Evolutionary conservation across 2,329 filamentous ascomycete species (phyloP).

Genomic region (Phaeosphaeria sp.): DNA sequence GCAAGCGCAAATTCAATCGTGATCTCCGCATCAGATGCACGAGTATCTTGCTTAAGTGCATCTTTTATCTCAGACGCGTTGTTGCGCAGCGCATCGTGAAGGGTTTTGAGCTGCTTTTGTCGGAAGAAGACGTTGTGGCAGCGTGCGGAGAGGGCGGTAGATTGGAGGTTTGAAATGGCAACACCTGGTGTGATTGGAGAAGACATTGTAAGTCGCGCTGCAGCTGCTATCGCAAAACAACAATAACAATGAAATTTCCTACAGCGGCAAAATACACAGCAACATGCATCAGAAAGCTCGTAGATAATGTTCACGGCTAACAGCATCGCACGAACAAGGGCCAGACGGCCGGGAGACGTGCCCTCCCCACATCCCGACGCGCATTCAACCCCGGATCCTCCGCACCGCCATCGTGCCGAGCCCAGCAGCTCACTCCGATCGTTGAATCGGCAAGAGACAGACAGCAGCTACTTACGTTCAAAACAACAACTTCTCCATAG

Average conservation of each 20-base stretch:
- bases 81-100: slow-evolving; percentile 50
- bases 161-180: slow-evolving; percentile 41
- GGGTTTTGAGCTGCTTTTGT: slow-evolving; percentile 53
- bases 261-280: background rate
- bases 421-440: background rate
- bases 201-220: slow-evolving; percentile 10
- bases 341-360: slow-evolving; percentile 1
- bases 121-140: slow-evolving; percentile 55
- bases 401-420: slow-evolving; percentile 3
- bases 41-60: slow-evolving; percentile 52
- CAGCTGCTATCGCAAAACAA: background rate
- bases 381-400: slow-evolving; percentile 7
- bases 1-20: slow-evolving; percentile 52
- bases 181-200: slow-evolving; percentile 27
- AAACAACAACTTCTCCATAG: background rate
- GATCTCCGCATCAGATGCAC: slow-evolving; percentile 45
- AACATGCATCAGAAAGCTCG: background rate
- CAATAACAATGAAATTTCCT: background rate
- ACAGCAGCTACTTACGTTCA: background rate
- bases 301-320: background rate
- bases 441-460: background rate
- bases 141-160: slow-evolving; percentile 54
- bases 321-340: background rate
- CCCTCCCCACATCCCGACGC: slow-evolving; percentile 28
- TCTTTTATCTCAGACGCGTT: slow-evolving; percentile 46